Evolutionary conservation across 1,139 yeast genomes (phyloP).

Genomic region (Yamadazyma blattariae): DNA sequence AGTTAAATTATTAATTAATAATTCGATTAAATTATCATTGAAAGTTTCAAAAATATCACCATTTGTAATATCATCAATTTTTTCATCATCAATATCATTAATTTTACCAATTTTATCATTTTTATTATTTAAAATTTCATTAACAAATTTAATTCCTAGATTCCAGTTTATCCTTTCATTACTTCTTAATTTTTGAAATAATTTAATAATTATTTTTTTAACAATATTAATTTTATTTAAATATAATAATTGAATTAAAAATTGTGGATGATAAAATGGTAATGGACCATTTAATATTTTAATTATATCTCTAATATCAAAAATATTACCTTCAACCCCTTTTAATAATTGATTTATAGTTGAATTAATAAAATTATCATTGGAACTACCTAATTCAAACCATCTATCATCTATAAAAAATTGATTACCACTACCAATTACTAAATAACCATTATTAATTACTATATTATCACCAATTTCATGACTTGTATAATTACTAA

Average conservation of each 20-base stretch:
- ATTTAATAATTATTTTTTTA: conserved; percentile 51
- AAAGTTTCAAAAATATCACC: conserved; percentile 40
- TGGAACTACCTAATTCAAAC: conserved; percentile 31
- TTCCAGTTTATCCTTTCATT: conserved; percentile 31
- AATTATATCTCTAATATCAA: conserved; percentile 52
- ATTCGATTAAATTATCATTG: conserved; percentile 42
- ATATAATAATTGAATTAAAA: conserved; percentile 73
- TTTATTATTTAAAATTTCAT: conserved; percentile 14
- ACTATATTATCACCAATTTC: conserved; percentile 86
- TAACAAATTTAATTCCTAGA: conserved; percentile 26
- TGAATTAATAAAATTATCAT: conserved; percentile 26
- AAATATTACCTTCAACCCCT: conserved; percentile 18
- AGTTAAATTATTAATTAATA: conserved; percentile 59
- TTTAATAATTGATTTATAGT: conserved; percentile 51
- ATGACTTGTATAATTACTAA: conserved; percentile 71
- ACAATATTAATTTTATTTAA: conserved; percentile 59
- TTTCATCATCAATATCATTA: conserved; percentile 15
- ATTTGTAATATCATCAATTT: conserved; percentile 14
- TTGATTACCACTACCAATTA: conserved; percentile 88
- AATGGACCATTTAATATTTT: conserved; percentile 82
- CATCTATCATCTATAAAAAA: conserved; percentile 75
- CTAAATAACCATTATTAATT: conserved; percentile 75
- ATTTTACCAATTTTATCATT: too few relatives aligned
- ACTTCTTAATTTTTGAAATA: conserved; percentile 50
- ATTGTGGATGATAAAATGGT: conserved; percentile 90